Percentiles rank a stretch among this genome's conserved stretches.
These are phyloP conservation scores for Circinella minor DNA, from an alignment of 371 early-diverging fungal species.

Conservation along the genomic window DNA sequence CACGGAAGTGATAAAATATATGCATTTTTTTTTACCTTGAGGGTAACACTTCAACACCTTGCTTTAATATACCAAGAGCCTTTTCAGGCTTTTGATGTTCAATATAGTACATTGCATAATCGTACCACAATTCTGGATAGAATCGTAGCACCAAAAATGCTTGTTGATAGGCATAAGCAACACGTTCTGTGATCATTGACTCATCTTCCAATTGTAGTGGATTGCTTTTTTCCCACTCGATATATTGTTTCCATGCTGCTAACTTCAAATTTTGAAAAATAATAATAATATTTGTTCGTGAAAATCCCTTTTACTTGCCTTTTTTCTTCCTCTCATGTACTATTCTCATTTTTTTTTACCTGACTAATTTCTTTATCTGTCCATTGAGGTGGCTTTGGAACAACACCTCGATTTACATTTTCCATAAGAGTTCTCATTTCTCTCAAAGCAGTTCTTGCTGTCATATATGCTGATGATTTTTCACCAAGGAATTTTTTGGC, in stretches of 20 bases:
- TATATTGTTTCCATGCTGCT: constrained; percentile 82
- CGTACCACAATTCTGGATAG: constrained; percentile 90
- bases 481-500: constrained; percentile 90
- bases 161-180: constrained; percentile 86
- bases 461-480: constrained; percentile 88
- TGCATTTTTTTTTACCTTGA: constrained; percentile 53
- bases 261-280: constrained; percentile 25
- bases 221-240: constrained; percentile 91
- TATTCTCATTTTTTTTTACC: constrained; percentile 29
- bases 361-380: constrained; percentile 72
- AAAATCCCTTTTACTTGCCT: too few relatives aligned
- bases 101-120: constrained; percentile 69
- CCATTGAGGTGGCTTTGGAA: constrained; percentile 89
- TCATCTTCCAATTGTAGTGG: constrained; percentile 81
- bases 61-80: constrained; percentile 72
- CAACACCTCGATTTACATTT: constrained; percentile 62
- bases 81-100: constrained; percentile 75
- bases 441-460: constrained; percentile 84
- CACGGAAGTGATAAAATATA: too few relatives aligned
- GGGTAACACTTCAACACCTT: constrained; percentile 78
- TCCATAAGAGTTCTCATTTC: constrained; percentile 82
- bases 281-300: too few relatives aligned
- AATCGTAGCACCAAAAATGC: constrained; percentile 81
- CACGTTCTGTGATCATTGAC: constrained; percentile 65
- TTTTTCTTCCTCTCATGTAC: too few relatives aligned